Conservation (phyloP, 2,329 filamentous ascomycete genomes). For the Nemania bipapillata region DNA sequence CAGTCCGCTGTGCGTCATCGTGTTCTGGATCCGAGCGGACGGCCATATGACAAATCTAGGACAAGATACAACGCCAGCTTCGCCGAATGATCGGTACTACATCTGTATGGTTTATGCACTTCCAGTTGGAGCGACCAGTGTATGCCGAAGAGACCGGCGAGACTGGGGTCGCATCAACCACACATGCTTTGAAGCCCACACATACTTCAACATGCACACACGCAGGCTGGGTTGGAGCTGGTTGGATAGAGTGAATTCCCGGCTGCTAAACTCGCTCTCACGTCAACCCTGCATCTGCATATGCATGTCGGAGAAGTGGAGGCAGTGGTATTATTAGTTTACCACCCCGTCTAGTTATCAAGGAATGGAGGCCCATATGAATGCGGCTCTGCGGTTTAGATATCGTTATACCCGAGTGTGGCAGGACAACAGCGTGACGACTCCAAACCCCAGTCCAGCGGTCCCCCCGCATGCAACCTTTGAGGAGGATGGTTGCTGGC, state of each 20-base stretch:
- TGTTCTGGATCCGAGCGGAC: neutral
- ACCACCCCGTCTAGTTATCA: conserved; percentile 6
- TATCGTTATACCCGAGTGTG: neutral
- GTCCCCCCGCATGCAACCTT: too few species aligned
- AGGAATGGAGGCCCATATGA: too few species aligned
- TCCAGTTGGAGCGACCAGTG: too few species aligned
- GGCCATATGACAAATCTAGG: neutral
- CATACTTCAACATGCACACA: too few species aligned
- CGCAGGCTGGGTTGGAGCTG: neutral
- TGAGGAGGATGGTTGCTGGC: too few species aligned
- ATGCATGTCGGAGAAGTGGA: neutral
- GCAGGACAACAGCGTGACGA: too few species aligned
- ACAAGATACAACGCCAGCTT: neutral
- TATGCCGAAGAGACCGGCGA: too few species aligned
- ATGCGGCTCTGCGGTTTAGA: conserved; percentile 8
- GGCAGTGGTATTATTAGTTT: neutral
- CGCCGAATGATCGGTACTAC: neutral
- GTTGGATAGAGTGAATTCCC: neutral
- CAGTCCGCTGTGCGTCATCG: neutral
- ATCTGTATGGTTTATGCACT: too few species aligned
- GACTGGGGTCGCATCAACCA: too few species aligned
- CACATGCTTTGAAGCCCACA: too few species aligned
- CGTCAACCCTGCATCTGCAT: neutral
- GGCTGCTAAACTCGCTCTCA: neutral
- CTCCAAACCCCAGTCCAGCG: too few species aligned